These are phyloP conservation scores for Suhomyces taliae DNA, from an alignment of 1,139 yeast genomes.

Conservation along the genomic window DNA sequence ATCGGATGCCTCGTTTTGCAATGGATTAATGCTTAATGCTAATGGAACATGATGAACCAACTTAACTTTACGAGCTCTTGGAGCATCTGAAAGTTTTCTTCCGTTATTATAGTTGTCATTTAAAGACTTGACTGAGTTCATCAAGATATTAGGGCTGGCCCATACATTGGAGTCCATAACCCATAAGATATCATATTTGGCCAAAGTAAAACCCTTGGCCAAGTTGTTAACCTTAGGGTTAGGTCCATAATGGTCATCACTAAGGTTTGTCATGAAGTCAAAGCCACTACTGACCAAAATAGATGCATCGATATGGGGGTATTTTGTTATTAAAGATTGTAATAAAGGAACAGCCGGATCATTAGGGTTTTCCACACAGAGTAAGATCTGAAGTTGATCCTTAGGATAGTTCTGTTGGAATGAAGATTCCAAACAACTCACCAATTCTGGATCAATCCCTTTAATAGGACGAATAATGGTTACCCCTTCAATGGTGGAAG, in stretches of 20 bases:
- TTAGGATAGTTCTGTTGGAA: slow-evolving; percentile 67
- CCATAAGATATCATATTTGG: slow-evolving; percentile 79
- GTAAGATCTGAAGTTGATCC: slow-evolving; percentile 62
- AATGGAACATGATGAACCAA: slow-evolving; percentile 81
- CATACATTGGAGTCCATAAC: slow-evolving; percentile 87
- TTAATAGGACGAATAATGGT: slow-evolving; percentile 80
- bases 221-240: slow-evolving; percentile 88
- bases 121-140: slow-evolving; percentile 64
- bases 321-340: slow-evolving; percentile 46
- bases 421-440: slow-evolving; percentile 65
- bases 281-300: slow-evolving; percentile 47
- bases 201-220: slow-evolving; percentile 69
- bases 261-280: slow-evolving; percentile 7
- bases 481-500: slow-evolving; percentile 72
- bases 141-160: slow-evolving; percentile 65
- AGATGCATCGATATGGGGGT: slow-evolving; percentile 60
- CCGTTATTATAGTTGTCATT: slow-evolving; percentile 50
- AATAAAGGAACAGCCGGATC: slow-evolving; percentile 72
- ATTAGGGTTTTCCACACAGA: slow-evolving; percentile 64
- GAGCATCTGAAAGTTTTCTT: slow-evolving; percentile 16
- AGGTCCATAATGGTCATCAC: slow-evolving; percentile 65
- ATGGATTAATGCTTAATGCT: slow-evolving; percentile 44
- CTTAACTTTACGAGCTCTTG: slow-evolving; percentile 46
- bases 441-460: slow-evolving; percentile 79
- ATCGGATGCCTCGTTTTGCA: slow-evolving; percentile 12